Evolutionary conservation across 2,329 filamentous ascomycete genomes (phyloP).

Genomic region (Colletotrichum tropicale): DNA sequence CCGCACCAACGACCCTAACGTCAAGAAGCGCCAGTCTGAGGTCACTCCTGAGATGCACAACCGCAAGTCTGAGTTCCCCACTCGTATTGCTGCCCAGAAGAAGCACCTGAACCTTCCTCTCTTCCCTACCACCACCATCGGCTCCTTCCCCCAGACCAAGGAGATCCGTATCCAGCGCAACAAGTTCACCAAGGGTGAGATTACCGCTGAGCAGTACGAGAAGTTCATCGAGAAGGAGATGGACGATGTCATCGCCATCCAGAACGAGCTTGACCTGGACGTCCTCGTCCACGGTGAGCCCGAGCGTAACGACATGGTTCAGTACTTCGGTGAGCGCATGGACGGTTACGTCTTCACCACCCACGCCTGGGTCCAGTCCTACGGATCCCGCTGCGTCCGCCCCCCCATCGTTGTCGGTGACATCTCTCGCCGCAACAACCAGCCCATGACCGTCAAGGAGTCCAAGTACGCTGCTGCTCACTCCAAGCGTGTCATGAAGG

Average conservation of each 20-base stretch:
- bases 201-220: constrained; percentile 91
- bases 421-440: constrained; percentile 82
- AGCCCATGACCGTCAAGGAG: constrained; percentile 99
- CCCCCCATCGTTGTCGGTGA: constrained; percentile 99
- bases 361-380: constrained; percentile 98
- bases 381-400: constrained; percentile 97
- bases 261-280: constrained; percentile 96
- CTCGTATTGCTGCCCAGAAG: constrained; percentile 87
- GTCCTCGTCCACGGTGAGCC: constrained; percentile 99
- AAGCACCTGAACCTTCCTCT: constrained; percentile 90
- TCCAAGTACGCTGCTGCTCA: constrained; percentile 97
- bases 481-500: constrained; percentile 99
- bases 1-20: constrained; percentile 95
- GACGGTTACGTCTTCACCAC: constrained; percentile 99
- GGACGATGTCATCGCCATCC: constrained; percentile 90
- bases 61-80: constrained; percentile 88
- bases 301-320: constrained; percentile 99
- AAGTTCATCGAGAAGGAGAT: constrained; percentile 99
- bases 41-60: constrained; percentile 86
- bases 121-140: constrained; percentile 99
- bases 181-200: constrained; percentile 99
- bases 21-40: constrained; percentile 95
- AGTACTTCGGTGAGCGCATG: constrained; percentile 98
- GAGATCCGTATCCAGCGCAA: constrained; percentile 96
- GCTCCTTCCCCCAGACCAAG: constrained; percentile 99